These are phyloP conservation scores for Moesziomyces sp. DNA, from an alignment of 1,284 basidiomycete species.

Conservation along the genomic window DNA sequence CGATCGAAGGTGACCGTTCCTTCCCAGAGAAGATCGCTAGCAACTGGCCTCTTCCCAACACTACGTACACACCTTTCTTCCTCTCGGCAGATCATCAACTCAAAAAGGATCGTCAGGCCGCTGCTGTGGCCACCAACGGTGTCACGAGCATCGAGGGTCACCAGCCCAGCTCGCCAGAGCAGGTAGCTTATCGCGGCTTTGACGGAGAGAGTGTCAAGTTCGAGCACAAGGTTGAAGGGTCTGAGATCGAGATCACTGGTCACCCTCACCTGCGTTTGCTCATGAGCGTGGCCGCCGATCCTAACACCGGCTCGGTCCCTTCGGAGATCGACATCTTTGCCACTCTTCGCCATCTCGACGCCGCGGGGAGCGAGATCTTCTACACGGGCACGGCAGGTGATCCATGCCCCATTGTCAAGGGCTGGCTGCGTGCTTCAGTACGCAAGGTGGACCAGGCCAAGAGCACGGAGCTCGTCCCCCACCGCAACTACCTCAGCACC, in stretches of 20 bases:
- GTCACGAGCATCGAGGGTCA: conserved; percentile 6
- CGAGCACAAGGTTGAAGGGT: conserved; percentile 6
- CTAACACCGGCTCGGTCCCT: conserved; percentile 39
- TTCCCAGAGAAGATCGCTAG: conserved; percentile 49
- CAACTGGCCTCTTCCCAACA: conserved; percentile 65
- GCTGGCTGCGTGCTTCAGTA: conserved; percentile 65
- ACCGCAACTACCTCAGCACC: conserved; percentile 59
- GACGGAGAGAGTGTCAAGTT: conserved; percentile 23
- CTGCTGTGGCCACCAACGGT: conserved; percentile 29
- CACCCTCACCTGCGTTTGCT: conserved; percentile 59
- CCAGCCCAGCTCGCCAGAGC: neutral
- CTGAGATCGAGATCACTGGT: conserved; percentile 63
- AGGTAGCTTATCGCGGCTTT: conserved; percentile 12
- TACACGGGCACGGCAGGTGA: conserved; percentile 67
- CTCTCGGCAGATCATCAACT: conserved; percentile 33
- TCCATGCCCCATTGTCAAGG: conserved; percentile 64
- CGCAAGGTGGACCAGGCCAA: conserved; percentile 53
- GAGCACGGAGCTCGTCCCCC: conserved; percentile 53
- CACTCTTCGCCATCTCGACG: conserved; percentile 64
- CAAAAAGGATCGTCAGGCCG: conserved; percentile 6
- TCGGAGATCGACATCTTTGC: conserved; percentile 66
- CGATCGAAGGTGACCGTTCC: conserved; percentile 61
- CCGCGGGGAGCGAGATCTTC: conserved; percentile 64
- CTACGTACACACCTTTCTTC: conserved; percentile 55
- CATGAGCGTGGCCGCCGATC: conserved; percentile 38